These are phyloP conservation scores for Wallacemonas sp. DNA, from an alignment of 208 protist species.

Conservation along the genomic window DNA sequence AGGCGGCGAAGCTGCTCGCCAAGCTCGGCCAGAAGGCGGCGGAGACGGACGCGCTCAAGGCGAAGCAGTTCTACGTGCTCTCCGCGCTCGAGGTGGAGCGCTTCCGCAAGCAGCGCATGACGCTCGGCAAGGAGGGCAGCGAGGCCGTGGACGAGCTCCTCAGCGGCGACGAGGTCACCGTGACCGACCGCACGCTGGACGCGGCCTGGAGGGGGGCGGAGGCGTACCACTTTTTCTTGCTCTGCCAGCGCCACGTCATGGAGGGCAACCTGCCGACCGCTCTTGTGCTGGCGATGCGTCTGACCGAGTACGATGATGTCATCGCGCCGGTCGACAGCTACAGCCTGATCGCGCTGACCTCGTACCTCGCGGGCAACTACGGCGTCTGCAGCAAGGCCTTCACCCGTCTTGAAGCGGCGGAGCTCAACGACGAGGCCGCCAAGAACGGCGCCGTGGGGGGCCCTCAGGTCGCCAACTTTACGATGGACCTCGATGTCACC, in stretches of 20 bases:
- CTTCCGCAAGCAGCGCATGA: constrained; percentile 73
- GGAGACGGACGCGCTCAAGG: constrained; percentile 77
- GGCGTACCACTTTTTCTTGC: constrained; percentile 96
- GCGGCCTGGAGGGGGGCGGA: constrained; percentile 94
- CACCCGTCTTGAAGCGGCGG: constrained; percentile 92
- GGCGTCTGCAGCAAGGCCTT: constrained; percentile 95
- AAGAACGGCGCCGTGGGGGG: constrained; percentile 22
- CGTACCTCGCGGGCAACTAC: constrained; percentile 93
- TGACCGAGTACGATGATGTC: constrained; percentile 95
- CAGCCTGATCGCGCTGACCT: constrained; percentile 93
- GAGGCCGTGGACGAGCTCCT: constrained; percentile 81
- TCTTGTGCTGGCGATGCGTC: constrained; percentile 85
- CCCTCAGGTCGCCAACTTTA: constrained; percentile 67
- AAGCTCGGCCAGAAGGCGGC: constrained; percentile 79
- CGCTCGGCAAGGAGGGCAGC: constrained; percentile 58
- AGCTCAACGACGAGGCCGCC: constrained; percentile 58
- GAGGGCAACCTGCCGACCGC: constrained; percentile 72
- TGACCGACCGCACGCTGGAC: constrained; percentile 79
- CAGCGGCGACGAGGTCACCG: constrained; percentile 60
- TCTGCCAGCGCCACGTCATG: constrained; percentile 90
- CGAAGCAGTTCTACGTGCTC: constrained; percentile 97
- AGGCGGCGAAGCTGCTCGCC: constrained; percentile 94
- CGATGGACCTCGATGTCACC: constrained; percentile 81
- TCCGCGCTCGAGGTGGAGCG: constrained; percentile 95
- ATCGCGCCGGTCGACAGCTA: constrained; percentile 91